Evolutionary conservation across 1,284 basidiomycete genomes (phyloP).

Genomic region (Lentinula novae-zelandiae): DNA sequence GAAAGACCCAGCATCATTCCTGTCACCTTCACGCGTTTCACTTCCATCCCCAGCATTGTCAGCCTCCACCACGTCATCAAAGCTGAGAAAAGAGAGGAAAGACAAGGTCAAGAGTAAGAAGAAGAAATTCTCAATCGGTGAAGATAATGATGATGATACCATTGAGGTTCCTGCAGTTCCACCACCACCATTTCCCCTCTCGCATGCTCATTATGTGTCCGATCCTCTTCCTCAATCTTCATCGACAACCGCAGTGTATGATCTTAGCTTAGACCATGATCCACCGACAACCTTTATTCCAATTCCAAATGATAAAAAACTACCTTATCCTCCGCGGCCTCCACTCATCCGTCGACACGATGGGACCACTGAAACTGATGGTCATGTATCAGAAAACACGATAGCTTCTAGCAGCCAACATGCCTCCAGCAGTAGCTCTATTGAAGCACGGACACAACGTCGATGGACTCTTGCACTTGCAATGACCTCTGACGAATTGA

Average conservation of each 20-base stretch:
- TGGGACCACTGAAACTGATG: background rate
- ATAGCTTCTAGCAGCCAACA: background rate
- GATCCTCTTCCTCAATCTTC: background rate
- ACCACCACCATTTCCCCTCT: background rate
- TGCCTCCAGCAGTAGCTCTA: background rate
- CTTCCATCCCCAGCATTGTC: background rate
- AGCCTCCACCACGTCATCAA: background rate
- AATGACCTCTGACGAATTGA: constrained; percentile 43
- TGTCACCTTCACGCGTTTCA: background rate
- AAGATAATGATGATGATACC: background rate
- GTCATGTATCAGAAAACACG: background rate
- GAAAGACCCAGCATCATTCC: background rate
- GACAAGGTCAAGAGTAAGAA: background rate
- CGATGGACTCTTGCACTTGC: constrained; percentile 43
- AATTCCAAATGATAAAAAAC: background rate
- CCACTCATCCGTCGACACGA: background rate
- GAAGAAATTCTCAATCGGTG: constrained; percentile 4
- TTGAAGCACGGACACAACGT: constrained; percentile 14
- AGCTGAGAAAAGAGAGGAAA: constrained; percentile 3
- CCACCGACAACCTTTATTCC: background rate
- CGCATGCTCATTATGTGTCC: background rate
- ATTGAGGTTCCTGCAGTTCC: background rate
- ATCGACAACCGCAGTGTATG: background rate
- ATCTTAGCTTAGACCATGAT: constrained; percentile 2
- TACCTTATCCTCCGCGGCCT: constrained; percentile 1